These are phyloP conservation scores for Leishmania braziliensis DNA, from an alignment of 208 protist species.

Conservation along the genomic window DNA sequence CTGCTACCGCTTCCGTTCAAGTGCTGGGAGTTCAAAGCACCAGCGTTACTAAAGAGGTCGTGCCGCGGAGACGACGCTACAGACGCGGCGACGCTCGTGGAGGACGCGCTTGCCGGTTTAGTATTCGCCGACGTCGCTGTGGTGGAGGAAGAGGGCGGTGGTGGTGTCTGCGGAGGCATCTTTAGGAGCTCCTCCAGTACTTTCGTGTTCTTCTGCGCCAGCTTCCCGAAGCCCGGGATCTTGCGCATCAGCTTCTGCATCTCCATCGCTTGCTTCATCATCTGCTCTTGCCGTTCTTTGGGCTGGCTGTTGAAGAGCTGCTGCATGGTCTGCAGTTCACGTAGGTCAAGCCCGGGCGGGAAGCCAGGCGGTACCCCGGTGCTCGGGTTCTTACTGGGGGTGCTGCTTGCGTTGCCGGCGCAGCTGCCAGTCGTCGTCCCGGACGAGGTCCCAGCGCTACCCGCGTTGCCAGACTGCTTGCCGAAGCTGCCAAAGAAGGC, in stretches of 20 bases:
- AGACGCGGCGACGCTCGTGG: background rate
- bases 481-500: slow-evolving; percentile 26
- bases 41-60: slow-evolving; percentile 13
- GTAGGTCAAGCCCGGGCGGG: slow-evolving; percentile 53
- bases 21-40: background rate
- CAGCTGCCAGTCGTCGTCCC: background rate
- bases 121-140: background rate
- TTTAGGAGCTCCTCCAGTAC: slow-evolving; percentile 81
- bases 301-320: slow-evolving; percentile 77
- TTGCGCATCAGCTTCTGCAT: slow-evolving; percentile 85
- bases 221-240: slow-evolving; percentile 69
- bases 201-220: slow-evolving; percentile 65
- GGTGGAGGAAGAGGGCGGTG: background rate
- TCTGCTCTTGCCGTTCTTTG: slow-evolving; percentile 78
- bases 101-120: background rate
- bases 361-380: slow-evolving; percentile 27
- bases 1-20: background rate
- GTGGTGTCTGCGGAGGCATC: slow-evolving; percentile 15
- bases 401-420: slow-evolving; percentile 11
- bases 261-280: slow-evolving; percentile 83
- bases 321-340: slow-evolving; percentile 73
- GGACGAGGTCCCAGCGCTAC: background rate
- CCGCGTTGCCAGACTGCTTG: slow-evolving; percentile 14
- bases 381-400: background rate
- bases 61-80: background rate